Evolutionary conservation across 768 basidiomycete genomes (phyloP).

Genomic region (Termitomyces sp.): DNA sequence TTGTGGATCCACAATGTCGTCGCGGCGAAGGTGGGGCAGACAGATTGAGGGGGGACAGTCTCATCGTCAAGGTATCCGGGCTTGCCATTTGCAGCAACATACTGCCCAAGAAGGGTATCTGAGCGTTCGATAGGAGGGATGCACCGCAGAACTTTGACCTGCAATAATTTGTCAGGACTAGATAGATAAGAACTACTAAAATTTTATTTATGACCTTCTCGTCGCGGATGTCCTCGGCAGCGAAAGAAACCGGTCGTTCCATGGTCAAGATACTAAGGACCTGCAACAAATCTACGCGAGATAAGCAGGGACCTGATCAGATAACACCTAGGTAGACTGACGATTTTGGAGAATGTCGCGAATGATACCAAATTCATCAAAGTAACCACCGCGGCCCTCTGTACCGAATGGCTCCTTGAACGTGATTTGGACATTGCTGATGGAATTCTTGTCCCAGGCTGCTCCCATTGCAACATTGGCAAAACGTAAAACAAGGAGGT

Average conservation of each 20-base stretch:
- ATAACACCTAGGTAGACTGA: conserved; percentile 38
- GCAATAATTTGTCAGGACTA: conserved; percentile 5
- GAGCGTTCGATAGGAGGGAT: conserved; percentile 75
- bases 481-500: conserved; percentile 91
- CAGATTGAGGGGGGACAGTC: conserved; percentile 88
- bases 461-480: conserved; percentile 89
- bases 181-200: not conserved
- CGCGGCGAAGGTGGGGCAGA: conserved; percentile 93
- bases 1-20: conserved; percentile 89
- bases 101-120: conserved; percentile 93
- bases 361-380: conserved; percentile 99
- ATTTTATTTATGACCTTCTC: conserved; percentile 68
- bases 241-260: conserved; percentile 97
- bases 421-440: conserved; percentile 97
- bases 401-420: conserved; percentile 99
- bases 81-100: conserved; percentile 82
- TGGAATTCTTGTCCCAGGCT: conserved; percentile 92
- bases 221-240: conserved; percentile 95
- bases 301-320: conserved; percentile 14
- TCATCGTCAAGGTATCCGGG: conserved; percentile 99
- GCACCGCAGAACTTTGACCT: conserved; percentile 95
- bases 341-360: conserved; percentile 98
- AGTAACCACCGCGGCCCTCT: conserved; percentile 99
- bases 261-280: conserved; percentile 93
- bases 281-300: conserved; percentile 76